Evolutionary conservation across 1,139 yeast species (phyloP), one percentile per base, ranked within the genome.

Genomic region (Geotrichum citri-aurantii): DNA sequence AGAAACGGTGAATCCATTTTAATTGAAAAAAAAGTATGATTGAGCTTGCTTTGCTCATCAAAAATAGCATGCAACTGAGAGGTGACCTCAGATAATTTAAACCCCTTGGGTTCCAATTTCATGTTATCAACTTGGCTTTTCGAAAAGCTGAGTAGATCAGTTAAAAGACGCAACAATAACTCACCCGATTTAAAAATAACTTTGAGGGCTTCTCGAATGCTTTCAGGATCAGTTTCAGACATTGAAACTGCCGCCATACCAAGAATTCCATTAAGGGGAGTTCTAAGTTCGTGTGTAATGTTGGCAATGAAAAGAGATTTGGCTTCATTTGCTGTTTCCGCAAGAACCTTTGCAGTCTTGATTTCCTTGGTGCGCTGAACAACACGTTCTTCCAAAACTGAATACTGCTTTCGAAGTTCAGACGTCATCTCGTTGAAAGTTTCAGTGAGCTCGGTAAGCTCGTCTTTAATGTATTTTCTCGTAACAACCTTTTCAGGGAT

Each of bases 191-290:
- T 79, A 71, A 88, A 90, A 60, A 90, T 90, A 60, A 90, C 77
- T 64, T 86, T 87, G 62, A 90, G 75, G 52, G 85, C 79, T 48
- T 85, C 86, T 65, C 86, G 84, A n/a, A 88, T 82, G 64, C 83
- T 82, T n/a, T 77, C 72, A 2, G 79, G 79, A 66, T 90, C 93
- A 19, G 79, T 77, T 69, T 89, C 96, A 40, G 88, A 93, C 90
- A 89, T 86, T 6, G 96, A 93, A 61, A 91, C 88, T 1, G 95
- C 86, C 0, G 97, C 88, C 96, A 91, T 89, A 61, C 97, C 97
- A 58, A 91, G 75, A 47, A 91, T 91, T 71, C 97, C 97, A 73
- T 91, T 91, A 64, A 91, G 75, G 1, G 97, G 97, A 0, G 97
- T 91, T 67, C 97, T 79, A 68, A 91, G 78, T 73, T 91, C 97